Base-by-base conservation (phyloP, 768 basidiomycete species). In the Russula foetens region DNA sequence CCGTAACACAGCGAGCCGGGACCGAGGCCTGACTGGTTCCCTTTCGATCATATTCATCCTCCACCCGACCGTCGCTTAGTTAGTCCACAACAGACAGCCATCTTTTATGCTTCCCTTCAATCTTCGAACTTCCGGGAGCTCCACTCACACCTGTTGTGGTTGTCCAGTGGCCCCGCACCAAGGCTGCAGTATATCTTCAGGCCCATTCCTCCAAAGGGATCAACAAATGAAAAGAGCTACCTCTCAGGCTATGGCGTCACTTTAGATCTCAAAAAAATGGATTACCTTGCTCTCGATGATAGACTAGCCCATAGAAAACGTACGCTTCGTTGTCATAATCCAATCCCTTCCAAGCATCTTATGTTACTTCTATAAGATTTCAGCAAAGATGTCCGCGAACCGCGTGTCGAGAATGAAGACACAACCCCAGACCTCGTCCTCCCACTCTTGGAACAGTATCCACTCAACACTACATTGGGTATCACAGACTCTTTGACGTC, bases 281-380 rank as follows among this genome's bases (percentile, higher is more conserved):
- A 99, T 67, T 99, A 98, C 70, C 81, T 98, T 14, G 93, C 88
- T 4, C 75, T 98, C 8, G 97, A 99, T 69, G 97, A 99, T 71
- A 77, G 97, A 47, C 71, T 80, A 53, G 68, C 75, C 3, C 72
- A 70, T 63, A 67, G 64, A 19, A 63, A 65, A 58, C 51, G 70
- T 71, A 58, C 44, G 63, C 15, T 46, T 39, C 29, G 19, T 47
- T 28, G 0, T 12, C n/a, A n/a, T n/a, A n/a, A n/a, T 46, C 8
- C 46, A 9, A 4, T 38, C 17, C 21, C 4, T 33, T 41, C 3
- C 29, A 11, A 31, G 28, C 19, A 15, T 43, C 21, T 55, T 24
- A 28, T 35, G 14, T 50, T 21, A 31, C 28, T 2, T n/a, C 23
- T 28, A 26, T 39, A 31, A 64, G 60, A 7, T 43, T 15, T n/a